Conservation (phyloP, 2,329 filamentous ascomycete genomes). For the Microdochium bolleyi region DNA sequence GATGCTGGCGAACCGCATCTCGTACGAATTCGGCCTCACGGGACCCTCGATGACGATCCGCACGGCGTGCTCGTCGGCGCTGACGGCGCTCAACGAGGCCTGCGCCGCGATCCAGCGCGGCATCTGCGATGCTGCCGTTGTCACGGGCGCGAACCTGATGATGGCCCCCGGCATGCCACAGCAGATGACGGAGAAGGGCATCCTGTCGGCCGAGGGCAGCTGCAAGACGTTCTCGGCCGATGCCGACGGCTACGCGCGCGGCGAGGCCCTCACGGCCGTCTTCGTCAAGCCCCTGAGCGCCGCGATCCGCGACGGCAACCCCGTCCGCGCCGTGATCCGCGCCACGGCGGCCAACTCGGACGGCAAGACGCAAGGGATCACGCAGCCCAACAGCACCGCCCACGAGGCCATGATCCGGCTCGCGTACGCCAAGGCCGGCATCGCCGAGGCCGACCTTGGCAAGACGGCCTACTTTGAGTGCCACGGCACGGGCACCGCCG, state of each 20-base stretch:
- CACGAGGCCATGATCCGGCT: not conserved
- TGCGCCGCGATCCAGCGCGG: not conserved
- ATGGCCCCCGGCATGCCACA: not conserved
- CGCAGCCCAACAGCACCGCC: not conserved
- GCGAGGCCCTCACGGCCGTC: not conserved
- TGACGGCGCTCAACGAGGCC: not conserved
- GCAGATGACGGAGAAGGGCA: conserved; percentile 1
- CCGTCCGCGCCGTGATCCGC: not conserved
- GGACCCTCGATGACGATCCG: not conserved
- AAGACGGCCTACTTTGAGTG: not conserved
- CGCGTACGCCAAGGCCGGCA: not conserved
- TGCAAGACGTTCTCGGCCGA: not conserved
- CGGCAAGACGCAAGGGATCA: not conserved
- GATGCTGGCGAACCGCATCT: not conserved
- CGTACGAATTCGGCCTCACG: not conserved
- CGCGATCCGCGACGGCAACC: not conserved
- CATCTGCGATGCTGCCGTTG: not conserved
- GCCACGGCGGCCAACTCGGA: not conserved
- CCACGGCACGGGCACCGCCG: not conserved
- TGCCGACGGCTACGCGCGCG: not conserved
- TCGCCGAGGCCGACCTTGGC: not conserved
- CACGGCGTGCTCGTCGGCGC: not conserved
- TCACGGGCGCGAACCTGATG: not conserved
- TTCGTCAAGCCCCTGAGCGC: not conserved
- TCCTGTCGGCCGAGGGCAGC: not conserved